Conservation (phyloP, 2,329 filamentous ascomycete genomes). For the Verticillium longisporum region DNA sequence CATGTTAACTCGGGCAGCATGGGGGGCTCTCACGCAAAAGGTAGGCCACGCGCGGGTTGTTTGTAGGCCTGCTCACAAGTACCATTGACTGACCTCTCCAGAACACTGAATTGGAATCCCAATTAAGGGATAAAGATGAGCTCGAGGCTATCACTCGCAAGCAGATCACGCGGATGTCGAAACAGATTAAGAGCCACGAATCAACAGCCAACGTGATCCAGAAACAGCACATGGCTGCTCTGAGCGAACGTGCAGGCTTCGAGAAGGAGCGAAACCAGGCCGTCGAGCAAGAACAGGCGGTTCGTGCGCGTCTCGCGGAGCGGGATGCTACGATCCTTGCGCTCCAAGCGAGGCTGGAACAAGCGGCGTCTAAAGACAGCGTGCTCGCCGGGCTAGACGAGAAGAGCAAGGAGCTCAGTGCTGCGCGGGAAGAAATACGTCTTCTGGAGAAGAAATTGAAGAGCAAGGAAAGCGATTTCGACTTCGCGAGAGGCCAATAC, state of each 20-base stretch:
- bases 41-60: background rate
- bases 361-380: constrained; percentile 27
- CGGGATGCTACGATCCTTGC: constrained; percentile 26
- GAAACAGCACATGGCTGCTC: constrained; percentile 37
- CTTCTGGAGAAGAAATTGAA: constrained; percentile 29
- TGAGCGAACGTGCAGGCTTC: constrained; percentile 42
- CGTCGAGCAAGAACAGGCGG: constrained; percentile 28
- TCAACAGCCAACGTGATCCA: constrained; percentile 38
- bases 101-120: constrained; percentile 22
- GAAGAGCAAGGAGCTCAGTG: constrained; percentile 31
- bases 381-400: constrained; percentile 19
- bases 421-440: constrained; percentile 28
- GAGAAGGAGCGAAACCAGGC: constrained; percentile 38
- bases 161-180: constrained; percentile 11
- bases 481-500: constrained; percentile 53
- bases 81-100: background rate
- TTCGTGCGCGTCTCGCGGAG: constrained; percentile 29
- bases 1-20: background rate
- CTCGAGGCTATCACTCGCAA: constrained; percentile 12
- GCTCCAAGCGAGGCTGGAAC: constrained; percentile 29
- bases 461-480: constrained; percentile 36
- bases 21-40: background rate
- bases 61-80: background rate
- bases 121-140: constrained; percentile 21
- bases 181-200: constrained; percentile 37